phyloP scores from a whole-genome alignment of 2,329 filamentous ascomycete species.

The Metarhizium sp. region DNA sequence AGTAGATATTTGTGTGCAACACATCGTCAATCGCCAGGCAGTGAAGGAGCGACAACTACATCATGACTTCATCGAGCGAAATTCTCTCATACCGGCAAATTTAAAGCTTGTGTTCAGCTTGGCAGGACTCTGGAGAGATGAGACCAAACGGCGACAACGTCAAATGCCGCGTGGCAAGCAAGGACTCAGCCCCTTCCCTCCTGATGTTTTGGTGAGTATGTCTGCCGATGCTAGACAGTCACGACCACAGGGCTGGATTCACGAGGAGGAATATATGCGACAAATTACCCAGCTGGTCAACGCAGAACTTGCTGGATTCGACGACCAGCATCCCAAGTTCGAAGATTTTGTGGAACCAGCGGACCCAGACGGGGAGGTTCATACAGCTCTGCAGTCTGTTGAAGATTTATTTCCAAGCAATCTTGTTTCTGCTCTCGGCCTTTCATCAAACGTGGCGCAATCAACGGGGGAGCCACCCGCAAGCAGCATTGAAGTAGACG shows the following conservation, averaged over 20 bases:
- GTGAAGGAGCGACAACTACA: slow-evolving; percentile 72
- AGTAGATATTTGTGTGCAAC: slow-evolving; percentile 78
- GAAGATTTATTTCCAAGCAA: slow-evolving; percentile 75
- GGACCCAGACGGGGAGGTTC: slow-evolving; percentile 50
- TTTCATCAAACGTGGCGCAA: slow-evolving; percentile 32
- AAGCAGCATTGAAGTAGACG: slow-evolving; percentile 55
- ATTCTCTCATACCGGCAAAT: slow-evolving; percentile 52
- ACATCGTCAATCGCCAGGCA: slow-evolving; percentile 75
- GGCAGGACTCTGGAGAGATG: slow-evolving; percentile 87
- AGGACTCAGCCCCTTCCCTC: slow-evolving; percentile 66
- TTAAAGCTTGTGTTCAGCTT: slow-evolving; percentile 88
- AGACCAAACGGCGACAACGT: slow-evolving; percentile 68
- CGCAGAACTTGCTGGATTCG: slow-evolving; percentile 47
- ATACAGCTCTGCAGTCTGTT: slow-evolving; percentile 72
- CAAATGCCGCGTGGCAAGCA: slow-evolving; percentile 56
- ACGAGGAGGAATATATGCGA: slow-evolving; percentile 73
- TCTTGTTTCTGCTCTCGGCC: slow-evolving; percentile 38
- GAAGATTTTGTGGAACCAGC: slow-evolving; percentile 52
- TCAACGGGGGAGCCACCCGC: slow-evolving; percentile 20
- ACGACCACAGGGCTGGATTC: slow-evolving; percentile 76
- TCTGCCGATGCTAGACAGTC: slow-evolving; percentile 70
- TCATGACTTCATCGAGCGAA: slow-evolving; percentile 73
- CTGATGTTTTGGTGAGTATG: slow-evolving; percentile 79
- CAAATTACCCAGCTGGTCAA: slow-evolving; percentile 54
- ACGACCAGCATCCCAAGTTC: slow-evolving; percentile 40